phyloP scores from a whole-genome alignment of 192 early-diverging fungal species.

The Geranomyces variabilis region DNA sequence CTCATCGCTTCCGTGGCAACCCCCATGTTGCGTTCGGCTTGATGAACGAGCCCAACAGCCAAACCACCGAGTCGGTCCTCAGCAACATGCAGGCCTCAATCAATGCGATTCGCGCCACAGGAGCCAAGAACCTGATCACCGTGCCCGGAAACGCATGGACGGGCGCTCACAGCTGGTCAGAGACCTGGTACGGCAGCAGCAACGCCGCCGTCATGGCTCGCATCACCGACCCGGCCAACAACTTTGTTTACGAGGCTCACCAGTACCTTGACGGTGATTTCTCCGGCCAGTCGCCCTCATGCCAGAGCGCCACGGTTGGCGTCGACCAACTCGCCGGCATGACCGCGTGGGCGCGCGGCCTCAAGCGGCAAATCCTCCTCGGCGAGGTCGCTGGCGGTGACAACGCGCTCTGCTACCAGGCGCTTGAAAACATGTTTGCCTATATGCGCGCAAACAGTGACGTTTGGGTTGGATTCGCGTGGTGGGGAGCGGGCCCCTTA shows the following conservation, averaged over 20 bases:
- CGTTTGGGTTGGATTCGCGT: conserved; percentile 22
- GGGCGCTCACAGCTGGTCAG: conserved; percentile 36
- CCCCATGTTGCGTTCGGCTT: conserved; percentile 21
- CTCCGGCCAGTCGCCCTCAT: conserved; percentile 25
- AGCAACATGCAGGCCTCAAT: conserved; percentile 27
- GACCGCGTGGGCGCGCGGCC: conserved; percentile 32
- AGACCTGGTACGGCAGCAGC: conserved; percentile 13
- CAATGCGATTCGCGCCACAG: conserved; percentile 39
- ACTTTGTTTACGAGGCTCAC: conserved; percentile 39
- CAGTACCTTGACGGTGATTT: conserved; percentile 40
- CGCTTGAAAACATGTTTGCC: conserved; percentile 10
- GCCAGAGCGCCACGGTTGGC: conserved; percentile 17
- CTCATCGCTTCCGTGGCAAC: conserved; percentile 14
- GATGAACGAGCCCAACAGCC: conserved; percentile 35
- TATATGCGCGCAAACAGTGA: conserved; percentile 27
- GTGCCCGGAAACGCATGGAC: conserved; percentile 38
- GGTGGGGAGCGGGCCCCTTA: conserved; percentile 35
- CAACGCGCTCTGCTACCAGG: conserved; percentile 19
- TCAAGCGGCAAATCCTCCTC: conserved; percentile 32
- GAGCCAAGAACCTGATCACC: conserved; percentile 34
- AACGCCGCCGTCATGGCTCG: conserved; percentile 22
- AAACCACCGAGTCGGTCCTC: conserved; percentile 15
- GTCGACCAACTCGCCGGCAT: conserved; percentile 13
- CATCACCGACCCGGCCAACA: conserved; percentile 38
- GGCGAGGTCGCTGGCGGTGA: conserved; percentile 32